Base-by-base conservation (phyloP, 768 basidiomycete species). In the Amanita rimosa region DNA sequence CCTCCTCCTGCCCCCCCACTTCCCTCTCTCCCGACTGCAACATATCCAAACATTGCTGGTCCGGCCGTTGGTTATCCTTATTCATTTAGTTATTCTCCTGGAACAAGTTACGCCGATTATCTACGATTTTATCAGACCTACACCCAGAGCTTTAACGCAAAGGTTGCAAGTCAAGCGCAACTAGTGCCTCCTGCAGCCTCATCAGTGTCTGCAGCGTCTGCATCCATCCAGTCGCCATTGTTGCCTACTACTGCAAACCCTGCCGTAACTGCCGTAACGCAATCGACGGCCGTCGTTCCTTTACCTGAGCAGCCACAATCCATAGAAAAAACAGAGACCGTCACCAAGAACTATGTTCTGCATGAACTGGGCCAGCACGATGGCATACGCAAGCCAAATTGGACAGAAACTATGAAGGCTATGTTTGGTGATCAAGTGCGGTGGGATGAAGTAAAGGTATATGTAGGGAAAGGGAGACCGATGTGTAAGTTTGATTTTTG, bases 391-490 rank as follows among this genome's bases (percentile, higher is more conserved):
- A 78, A 78, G 50, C 82, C 85, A 0, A 58, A 63, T 0, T 85
- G 86, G 84, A 69, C 66, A 41, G 77, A 83, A 26, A 89, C 84
- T 9, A 86, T 93, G 83, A 57, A 72, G 6, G 81, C 88, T 1
- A 72, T 95, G 68, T 90, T 97, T 56, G 92, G 94, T 1, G 72
- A 85, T 44, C 84, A 94, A 55, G 82, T 83, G 7, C 74, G 82
- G 42, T 97, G 87, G 87, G 79, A 85, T 44, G 74, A 81, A 24
- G 50, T 86, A 17, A 78, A 72, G 52, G 82, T 83, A 5, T 86
- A 76, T 55, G 67, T 70, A 1, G 72, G 76, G 19, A 85, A 81
- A 61, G 70, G 70, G n/a, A 68, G 86, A 10, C 87, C 85, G 1
- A 45, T 80, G 37, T 62, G 85, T 87, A 55, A 47, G 75, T 58